Evolutionary conservation across 2,329 filamentous ascomycete genomes (phyloP), one percentile per base, ranked within the genome.

Genomic region (Zymoseptoria passerinii): DNA sequence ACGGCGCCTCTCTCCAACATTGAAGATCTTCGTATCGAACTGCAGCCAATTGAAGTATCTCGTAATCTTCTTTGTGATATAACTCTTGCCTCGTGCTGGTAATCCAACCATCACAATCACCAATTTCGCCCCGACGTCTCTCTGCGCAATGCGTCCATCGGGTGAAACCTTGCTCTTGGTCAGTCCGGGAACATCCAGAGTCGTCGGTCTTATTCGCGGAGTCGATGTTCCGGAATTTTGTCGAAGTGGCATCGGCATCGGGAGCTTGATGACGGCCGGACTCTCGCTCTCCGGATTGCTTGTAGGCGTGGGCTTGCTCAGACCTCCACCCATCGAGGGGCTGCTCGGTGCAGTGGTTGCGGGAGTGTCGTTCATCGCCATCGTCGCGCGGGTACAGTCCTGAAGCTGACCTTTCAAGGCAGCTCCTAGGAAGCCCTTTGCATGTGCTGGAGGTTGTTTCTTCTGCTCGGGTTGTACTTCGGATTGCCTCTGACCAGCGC

Each of bases 101-200:
- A 99, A 78, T 63, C 94, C 94, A 61, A 99, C 94, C 94, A 99
- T 99, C 72, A 99, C 86, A 68, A 99, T 95, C 71, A 97, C 90
- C 62, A 99, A 80, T 79, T 99, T 99, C 48, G 94, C 89, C 53
- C 92, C 94, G 53, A 99, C 89, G 81, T 99, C 94, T 70, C 92
- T 83, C 71, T 92, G 86, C 57, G 94, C 88, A 67, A 99, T 99
- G 68, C 90, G 86, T 65, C 94, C 94, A 74, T 99, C 94, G 8
- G 94, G 94, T 1, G 94, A 99, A 53, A 95, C 90, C 70, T 90
- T 90, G 60, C 92, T 97, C 70, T 91, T 88, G 60, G 94, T 99
- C 79, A 99, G 85, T 65, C 94, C 94, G 58, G 94, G 94, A 60
- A 99, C 96, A 73, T 96, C 95, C 68, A 97, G 85, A 13, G 94